phyloP scores from a whole-genome alignment of 371 early-diverging fungal genomes.

The Mycotypha africana region DNA sequence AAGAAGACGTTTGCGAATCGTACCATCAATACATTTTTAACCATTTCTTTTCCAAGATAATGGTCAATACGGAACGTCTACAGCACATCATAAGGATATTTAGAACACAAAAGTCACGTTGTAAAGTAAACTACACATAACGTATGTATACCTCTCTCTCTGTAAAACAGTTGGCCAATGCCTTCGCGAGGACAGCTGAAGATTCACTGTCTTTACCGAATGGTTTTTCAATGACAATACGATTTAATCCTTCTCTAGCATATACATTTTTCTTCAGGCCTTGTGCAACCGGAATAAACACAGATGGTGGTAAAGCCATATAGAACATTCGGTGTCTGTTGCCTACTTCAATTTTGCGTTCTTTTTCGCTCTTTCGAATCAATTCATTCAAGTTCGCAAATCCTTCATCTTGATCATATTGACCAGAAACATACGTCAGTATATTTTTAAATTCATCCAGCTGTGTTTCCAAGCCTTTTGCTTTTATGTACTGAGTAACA shows the following conservation, averaged over 20 bases:
- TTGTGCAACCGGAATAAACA: slow-evolving; percentile 82
- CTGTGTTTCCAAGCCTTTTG: slow-evolving; percentile 15
- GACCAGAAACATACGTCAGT: slow-evolving; percentile 84
- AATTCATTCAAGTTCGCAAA: slow-evolving; percentile 63
- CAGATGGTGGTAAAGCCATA: slow-evolving; percentile 95
- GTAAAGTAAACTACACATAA: too few relatives aligned
- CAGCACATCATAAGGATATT: too few relatives aligned
- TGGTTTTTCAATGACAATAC: slow-evolving; percentile 95
- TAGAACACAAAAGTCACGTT: too few relatives aligned
- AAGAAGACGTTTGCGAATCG: slow-evolving; percentile 95
- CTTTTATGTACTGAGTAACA: slow-evolving; percentile 74
- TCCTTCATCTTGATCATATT: slow-evolving; percentile 80
- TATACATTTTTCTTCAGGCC: slow-evolving; percentile 72
- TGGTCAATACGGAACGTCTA: slow-evolving; percentile 97
- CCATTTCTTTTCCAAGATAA: slow-evolving; percentile 99
- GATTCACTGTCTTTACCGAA: slow-evolving; percentile 91
- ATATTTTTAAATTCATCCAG: slow-evolving; percentile 67
- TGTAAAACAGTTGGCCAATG: slow-evolving; percentile 68
- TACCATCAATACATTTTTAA: slow-evolving; percentile 92
- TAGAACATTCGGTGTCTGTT: slow-evolving; percentile 69
- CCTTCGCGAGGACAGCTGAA: slow-evolving; percentile 62
- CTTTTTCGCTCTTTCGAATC: slow-evolving; percentile 48
- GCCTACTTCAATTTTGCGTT: slow-evolving; percentile 14
- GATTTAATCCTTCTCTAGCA: slow-evolving; percentile 57
- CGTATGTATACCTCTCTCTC: slow-evolving; percentile 81